These are phyloP conservation scores for Diaporthe destruens DNA, from an alignment of 2,329 filamentous ascomycete genomes.

Conservation along the genomic window DNA sequence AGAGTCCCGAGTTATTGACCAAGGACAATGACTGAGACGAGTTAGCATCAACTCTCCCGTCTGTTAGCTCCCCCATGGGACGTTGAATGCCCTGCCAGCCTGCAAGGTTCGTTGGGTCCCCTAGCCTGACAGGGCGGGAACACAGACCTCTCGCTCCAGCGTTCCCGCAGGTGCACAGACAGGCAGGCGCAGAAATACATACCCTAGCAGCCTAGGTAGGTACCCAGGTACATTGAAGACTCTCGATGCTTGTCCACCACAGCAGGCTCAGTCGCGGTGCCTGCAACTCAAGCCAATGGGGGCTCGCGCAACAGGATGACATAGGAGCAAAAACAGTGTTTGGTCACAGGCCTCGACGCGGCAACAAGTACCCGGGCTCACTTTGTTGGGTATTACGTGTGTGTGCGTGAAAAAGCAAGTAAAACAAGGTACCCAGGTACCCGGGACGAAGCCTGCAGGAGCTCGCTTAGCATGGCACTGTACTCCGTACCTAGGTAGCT, in stretches of 20 bases:
- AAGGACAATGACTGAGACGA: neutral
- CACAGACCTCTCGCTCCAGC: constrained; percentile 20
- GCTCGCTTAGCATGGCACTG: neutral
- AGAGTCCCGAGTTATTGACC: too few species aligned
- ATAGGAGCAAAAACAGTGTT: neutral
- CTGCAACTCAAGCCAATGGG: neutral
- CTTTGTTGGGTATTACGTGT: neutral
- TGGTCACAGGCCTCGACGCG: neutral
- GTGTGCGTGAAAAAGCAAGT: neutral
- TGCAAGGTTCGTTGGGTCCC: constrained; percentile 14
- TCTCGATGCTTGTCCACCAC: too few species aligned
- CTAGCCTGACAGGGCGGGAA: constrained; percentile 22
- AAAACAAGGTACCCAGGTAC: neutral
- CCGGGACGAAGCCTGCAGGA: neutral
- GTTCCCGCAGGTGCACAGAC: constrained; percentile 10
- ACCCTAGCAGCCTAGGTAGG: too few species aligned
- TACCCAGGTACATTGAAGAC: neutral
- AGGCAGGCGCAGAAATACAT: neutral
- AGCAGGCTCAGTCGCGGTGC: neutral
- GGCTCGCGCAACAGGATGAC: too few species aligned
- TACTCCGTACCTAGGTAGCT: neutral
- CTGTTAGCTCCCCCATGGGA: neutral
- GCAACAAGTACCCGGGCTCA: neutral
- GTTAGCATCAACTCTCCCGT: neutral
- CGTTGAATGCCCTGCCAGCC: neutral